Conservation (phyloP, 345 rosid genomes). For the Salix udensis region DNA sequence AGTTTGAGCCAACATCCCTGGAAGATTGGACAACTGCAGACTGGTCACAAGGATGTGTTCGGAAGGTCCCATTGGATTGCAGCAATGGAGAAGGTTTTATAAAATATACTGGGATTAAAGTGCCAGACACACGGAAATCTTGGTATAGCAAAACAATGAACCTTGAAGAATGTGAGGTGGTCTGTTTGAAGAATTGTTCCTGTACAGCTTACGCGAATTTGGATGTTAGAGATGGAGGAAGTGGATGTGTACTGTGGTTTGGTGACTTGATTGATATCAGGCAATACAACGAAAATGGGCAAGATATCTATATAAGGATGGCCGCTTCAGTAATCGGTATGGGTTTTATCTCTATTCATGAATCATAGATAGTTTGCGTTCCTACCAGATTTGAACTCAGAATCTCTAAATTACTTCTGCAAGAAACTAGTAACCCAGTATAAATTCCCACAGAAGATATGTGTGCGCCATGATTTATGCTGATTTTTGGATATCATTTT, state of each 20-base stretch:
- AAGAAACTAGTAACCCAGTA: too few relatives aligned
- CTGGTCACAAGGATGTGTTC: slow-evolving; percentile 12
- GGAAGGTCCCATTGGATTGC: slow-evolving; percentile 6
- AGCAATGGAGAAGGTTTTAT: slow-evolving; percentile 12
- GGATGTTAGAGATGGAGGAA: slow-evolving; percentile 19
- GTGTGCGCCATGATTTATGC: too few relatives aligned
- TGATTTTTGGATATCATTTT: too few relatives aligned
- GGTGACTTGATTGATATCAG: slow-evolving; percentile 10
- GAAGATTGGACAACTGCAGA: slow-evolving; percentile 6
- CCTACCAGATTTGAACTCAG: too few relatives aligned
- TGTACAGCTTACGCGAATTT: slow-evolving; percentile 13
- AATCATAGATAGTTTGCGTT: too few relatives aligned
- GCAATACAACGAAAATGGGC: slow-evolving; percentile 17
- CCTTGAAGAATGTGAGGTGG: slow-evolving; percentile 7
- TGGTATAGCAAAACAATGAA: slow-evolving; percentile 5
- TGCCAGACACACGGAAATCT: slow-evolving; percentile 12
- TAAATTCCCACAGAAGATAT: too few relatives aligned
- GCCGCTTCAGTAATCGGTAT: slow-evolving; percentile 40
- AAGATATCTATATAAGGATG: slow-evolving; percentile 37
- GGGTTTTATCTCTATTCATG: neutral
- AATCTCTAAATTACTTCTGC: too few relatives aligned
- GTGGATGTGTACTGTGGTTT: slow-evolving; percentile 15
- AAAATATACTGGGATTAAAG: slow-evolving; percentile 1
- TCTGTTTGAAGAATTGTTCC: slow-evolving; percentile 5
- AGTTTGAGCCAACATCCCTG: slow-evolving; percentile 3